phyloP scores from a whole-genome alignment of 371 early-diverging fungal species.

The Parasitella parasitica region DNA sequence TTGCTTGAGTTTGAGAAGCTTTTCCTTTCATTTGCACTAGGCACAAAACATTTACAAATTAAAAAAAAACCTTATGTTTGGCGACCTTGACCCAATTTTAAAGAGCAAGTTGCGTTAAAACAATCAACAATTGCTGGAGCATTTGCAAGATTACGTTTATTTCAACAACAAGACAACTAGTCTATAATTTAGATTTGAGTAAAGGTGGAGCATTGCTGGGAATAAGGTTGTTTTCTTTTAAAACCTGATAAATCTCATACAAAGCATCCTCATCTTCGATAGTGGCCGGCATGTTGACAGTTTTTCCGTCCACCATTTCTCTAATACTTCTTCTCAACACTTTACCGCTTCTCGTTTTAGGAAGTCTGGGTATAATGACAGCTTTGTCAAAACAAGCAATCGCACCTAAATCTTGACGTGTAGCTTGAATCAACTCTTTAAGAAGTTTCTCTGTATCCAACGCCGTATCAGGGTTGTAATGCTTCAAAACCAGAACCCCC shows the following conservation, averaged over 20 bases:
- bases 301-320: conserved; percentile 67
- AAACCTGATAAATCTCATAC: conserved; percentile 51
- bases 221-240: conserved; percentile 16
- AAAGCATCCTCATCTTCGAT: conserved; percentile 77
- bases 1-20: no score
- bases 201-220: conserved; percentile 6
- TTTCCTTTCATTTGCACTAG: no score
- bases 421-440: conserved; percentile 48
- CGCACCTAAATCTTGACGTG: conserved; percentile 70
- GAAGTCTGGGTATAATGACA: conserved; percentile 71
- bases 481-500: conserved; percentile 58
- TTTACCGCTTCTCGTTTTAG: conserved; percentile 94
- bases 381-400: conserved; percentile 75
- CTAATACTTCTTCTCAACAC: conserved; percentile 82
- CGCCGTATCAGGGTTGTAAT: conserved; percentile 8
- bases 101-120: no score
- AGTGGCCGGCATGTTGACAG: conserved; percentile 72
- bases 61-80: no score
- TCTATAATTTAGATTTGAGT: conserved; percentile 8
- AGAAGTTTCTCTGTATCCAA: conserved; percentile 30
- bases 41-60: no score
- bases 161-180: no score
- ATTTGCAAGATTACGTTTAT: no score
- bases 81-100: no score
- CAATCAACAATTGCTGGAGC: no score